Conservation (phyloP, 306 rosid genomes). For the Citrullus colocynthis region DNA sequence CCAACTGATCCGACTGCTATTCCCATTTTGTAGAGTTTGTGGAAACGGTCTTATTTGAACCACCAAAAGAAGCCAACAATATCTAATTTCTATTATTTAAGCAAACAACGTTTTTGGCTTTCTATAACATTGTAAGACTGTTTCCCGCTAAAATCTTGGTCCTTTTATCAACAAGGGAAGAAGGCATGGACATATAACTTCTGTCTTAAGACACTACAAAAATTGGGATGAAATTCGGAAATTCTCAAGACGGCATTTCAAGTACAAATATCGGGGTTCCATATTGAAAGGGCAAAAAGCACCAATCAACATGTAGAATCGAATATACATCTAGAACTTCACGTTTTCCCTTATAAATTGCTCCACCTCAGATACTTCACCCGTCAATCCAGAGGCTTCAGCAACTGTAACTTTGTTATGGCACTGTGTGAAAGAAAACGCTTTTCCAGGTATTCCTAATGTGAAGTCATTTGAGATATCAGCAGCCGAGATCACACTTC, state of each 20-base stretch:
- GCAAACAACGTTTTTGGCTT: not conserved
- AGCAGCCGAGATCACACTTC: conserved; percentile 73
- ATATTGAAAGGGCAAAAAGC: not conserved
- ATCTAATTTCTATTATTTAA: not conserved
- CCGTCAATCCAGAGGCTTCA: conserved; percentile 66
- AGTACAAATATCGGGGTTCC: not conserved
- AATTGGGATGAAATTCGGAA: not conserved
- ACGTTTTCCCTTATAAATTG: conserved; percentile 63
- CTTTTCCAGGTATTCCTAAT: conserved; percentile 54
- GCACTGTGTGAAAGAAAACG: conserved; percentile 71
- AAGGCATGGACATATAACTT: not conserved
- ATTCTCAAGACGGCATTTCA: not conserved
- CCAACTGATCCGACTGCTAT: no score
- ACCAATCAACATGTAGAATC: not conserved
- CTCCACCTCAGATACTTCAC: conserved; percentile 59
- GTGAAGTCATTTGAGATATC: conserved; percentile 69
- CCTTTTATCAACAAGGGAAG: not conserved
- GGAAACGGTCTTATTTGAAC: no score
- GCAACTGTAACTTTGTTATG: conserved; percentile 60
- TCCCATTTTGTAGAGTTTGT: no score
- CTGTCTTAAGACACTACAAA: conserved; percentile 1
- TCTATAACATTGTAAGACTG: not conserved
- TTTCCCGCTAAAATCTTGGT: not conserved
- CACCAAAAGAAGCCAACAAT: not conserved
- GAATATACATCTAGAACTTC: conserved; percentile 17